Conservation (phyloP, 2,329 filamentous ascomycete species). For the Pestalotiopsis sp. region DNA sequence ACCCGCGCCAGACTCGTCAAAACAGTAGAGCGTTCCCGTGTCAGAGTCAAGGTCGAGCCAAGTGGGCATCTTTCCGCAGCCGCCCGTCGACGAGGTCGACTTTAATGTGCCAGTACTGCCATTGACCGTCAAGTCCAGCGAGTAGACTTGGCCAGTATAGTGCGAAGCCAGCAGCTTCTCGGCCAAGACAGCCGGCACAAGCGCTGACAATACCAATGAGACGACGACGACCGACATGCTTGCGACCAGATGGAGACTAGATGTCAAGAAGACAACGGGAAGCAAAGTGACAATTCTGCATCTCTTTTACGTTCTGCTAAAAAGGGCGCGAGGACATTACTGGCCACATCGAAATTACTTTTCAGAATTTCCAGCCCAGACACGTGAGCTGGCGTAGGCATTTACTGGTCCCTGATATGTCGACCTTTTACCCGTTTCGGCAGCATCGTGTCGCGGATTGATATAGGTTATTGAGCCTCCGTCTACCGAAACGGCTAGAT, state of each 20-base stretch:
- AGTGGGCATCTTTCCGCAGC: slow-evolving; percentile 38
- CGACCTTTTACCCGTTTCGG: not conserved
- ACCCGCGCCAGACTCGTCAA: slow-evolving; percentile 40
- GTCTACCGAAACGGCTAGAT: not conserved
- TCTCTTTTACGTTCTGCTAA: not conserved
- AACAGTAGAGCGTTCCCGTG: slow-evolving; percentile 35
- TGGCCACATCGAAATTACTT: not conserved
- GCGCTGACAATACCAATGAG: not conserved
- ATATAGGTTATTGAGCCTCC: slow-evolving; percentile 2
- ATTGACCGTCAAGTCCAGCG: slow-evolving; percentile 30
- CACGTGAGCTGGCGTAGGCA: not conserved
- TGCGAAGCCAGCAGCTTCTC: slow-evolving; percentile 40
- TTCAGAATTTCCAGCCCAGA: not conserved
- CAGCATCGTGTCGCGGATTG: not conserved
- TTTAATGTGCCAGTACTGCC: slow-evolving; percentile 29
- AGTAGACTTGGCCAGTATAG: slow-evolving; percentile 42
- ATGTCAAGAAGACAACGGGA: not conserved
- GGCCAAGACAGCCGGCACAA: slow-evolving; percentile 21
- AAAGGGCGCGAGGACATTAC: not conserved
- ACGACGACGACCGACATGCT: not conserved
- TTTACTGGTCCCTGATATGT: not conserved
- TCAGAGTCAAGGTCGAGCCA: slow-evolving; percentile 39
- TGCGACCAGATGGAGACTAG: not conserved
- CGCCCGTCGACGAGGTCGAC: slow-evolving; percentile 28
- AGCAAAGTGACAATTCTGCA: not conserved